Percentiles rank a stretch among this genome's conserved stretches.
These are phyloP conservation scores for Trypanosoma boissoni DNA, from an alignment of 208 protist species.

Conservation along the genomic window DNA sequence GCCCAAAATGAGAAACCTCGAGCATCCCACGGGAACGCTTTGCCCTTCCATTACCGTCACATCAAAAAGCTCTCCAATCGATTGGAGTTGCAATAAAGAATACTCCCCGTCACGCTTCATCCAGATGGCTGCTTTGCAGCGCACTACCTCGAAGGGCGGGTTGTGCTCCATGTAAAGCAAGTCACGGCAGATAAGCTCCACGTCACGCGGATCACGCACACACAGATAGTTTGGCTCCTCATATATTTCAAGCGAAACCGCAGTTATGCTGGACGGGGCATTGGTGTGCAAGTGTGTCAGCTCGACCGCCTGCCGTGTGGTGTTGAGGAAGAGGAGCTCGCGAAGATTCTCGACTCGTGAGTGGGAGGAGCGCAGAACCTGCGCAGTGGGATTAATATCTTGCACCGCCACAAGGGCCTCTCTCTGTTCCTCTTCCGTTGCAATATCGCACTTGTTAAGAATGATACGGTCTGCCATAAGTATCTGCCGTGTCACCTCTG, in stretches of 20 bases:
- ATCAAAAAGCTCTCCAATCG: conserved; percentile 85
- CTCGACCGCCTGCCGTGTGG: conserved; percentile 39
- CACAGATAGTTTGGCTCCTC: conserved; percentile 40
- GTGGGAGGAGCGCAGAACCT: conserved; percentile 49
- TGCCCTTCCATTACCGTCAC: conserved; percentile 74
- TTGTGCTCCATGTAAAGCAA: conserved; percentile 72
- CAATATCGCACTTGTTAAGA: conserved; percentile 95
- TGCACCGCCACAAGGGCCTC: conserved; percentile 38
- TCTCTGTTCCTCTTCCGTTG: conserved; percentile 47
- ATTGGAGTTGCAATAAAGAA: conserved; percentile 77
- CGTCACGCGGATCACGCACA: conserved; percentile 37
- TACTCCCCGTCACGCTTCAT: conserved; percentile 41
- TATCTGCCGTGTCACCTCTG: conserved; percentile 86
- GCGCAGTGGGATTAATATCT: conserved; percentile 67
- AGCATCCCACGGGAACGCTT: conserved; percentile 65
- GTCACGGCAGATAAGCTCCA: conserved; percentile 72
- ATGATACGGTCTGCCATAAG: conserved; percentile 93
- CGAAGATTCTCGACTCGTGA: conserved; percentile 59
- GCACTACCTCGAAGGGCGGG: conserved; percentile 75
- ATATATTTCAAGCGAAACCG: conserved; percentile 71
- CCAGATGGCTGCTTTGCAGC: conserved; percentile 90
- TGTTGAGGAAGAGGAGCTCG: conserved; percentile 80
- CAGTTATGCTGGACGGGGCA: conserved; percentile 54
- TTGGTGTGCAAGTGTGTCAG: conserved; percentile 64
- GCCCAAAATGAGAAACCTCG: conserved; percentile 69